Evolutionary conservation across 371 early-diverging fungal genomes (phyloP), one percentile per base, ranked within the genome.

Genomic region (Fennellomyces sp.): DNA sequence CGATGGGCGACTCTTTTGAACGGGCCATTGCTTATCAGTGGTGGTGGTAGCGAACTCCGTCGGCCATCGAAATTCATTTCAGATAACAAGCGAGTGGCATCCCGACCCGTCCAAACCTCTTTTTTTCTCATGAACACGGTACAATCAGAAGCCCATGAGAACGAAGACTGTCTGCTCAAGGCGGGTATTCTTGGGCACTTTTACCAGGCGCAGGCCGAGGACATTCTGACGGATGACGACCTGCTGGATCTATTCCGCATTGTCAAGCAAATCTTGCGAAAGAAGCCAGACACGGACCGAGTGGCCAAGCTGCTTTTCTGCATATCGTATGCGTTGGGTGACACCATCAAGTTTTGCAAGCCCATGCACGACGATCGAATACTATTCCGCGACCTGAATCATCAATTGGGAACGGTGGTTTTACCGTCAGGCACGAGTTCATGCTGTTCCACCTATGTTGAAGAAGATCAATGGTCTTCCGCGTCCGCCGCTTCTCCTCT

Each of bases 221-320:
- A 80, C 33, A 80, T 80, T 38, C 53, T 80, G n/a, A 60, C 60
- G 8, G 80, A 80, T 50, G 77, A 76, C 47, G 77, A 80, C 23
- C 49, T 80, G 5, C 55, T 80, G 12, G 77, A 76, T 30, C 51
- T 80, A 10, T 80, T 80, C 64, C 73, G 73, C 57, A 66, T 76
- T 23, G 52, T 76, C 26, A 75, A 76, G 50, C 80, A 75, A 49
- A 66, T 76, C 19, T 54, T 76, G 35, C 55, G 69, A 13, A 75
- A 75, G 42, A 66, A 66, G 10, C 75, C 73, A 12, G 68, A 72
- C 42, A 45, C 77, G 8, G 77, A 76, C 45, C 59, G 67, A 31
- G 25, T 80, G 13, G 75, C 80, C 56, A 72, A 75, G 52, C 51
- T 80, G 0, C 59, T 75, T n/a, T 80, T 80, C 64, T 76, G 77